Percentiles rank a stretch among this genome's conserved stretches.
Conservation (phyloP, 306 rosid species). For the Ammopiptanthus mongolicus region DNA sequence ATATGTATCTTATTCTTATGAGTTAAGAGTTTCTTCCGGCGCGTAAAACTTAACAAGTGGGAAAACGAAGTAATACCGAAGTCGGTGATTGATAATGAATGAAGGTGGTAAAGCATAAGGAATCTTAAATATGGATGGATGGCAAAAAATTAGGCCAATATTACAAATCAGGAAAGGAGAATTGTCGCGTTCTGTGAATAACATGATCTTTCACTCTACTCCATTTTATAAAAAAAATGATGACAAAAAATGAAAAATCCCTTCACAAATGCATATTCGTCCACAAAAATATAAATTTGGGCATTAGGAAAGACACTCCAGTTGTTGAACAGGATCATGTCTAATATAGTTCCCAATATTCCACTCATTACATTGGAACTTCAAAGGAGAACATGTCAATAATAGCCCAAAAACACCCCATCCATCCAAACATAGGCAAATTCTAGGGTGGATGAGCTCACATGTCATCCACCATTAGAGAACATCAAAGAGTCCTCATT, state of each 20-base stretch:
- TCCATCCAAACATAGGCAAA: too few species aligned
- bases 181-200: not conserved
- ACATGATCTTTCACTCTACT: not conserved
- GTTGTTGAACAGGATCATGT: not conserved
- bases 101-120: not conserved
- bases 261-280: not conserved
- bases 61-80: constrained; percentile 15
- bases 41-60: not conserved
- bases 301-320: not conserved
- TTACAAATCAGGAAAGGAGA: not conserved
- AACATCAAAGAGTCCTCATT: too few species aligned
- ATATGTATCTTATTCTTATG: not conserved
- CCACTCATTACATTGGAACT: not conserved
- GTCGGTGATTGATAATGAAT: not conserved
- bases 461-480: too few species aligned
- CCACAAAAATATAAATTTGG: not conserved
- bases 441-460: too few species aligned
- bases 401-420: not conserved
- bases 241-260: not conserved
- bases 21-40: constrained; percentile 16
- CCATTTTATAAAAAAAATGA: not conserved
- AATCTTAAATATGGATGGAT: too few species aligned
- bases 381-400: not conserved
- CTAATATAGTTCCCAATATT: not conserved
- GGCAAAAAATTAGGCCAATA: constrained; percentile 18